Evolutionary conservation across 2,329 filamentous ascomycete species (phyloP), one percentile per base, ranked within the genome.

Genomic region (Allantophomopsis cytisporea): DNA sequence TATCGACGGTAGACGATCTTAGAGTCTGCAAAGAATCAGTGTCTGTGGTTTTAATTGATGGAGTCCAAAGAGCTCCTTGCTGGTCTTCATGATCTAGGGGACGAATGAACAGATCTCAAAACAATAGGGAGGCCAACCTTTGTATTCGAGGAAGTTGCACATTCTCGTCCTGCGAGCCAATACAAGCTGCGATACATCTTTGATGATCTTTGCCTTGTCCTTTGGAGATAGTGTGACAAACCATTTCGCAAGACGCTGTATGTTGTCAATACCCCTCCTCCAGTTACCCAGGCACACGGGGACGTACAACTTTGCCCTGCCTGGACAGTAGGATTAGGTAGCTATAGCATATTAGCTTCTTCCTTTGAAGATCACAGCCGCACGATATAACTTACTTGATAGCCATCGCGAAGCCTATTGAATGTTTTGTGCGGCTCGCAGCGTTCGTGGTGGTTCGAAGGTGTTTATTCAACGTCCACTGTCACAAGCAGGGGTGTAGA

Each of bases 111-210:
- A 28, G 23, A 28, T 28, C 23, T 8, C 23, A 34, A 13, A 34
- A 15, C 17, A 37, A 35, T 39, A 42, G 36, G 44, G 47, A 35
- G 31, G 36, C 18, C 35, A 51, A 93, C 89, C 89, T 78, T 98
- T 98, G 65, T 98, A 98, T 61, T 98, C 91, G 44, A 98, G 76
- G 64, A 98, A 98, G 66, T 98, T 98, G 76, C 91, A 98, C 91
- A 98, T 98, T 60, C 91, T 86, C 43, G 91, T 96, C 56, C 91
- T 78, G 51, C 91, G 78, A 46, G 91, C 91, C 50, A 98, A 80
- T 51, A 98, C 91, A 37, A 96, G 83, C 65, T 96, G 91, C 45
- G 91, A 87, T 55, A 98, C 91, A 71, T 98, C 91, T 65, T 98
- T 98, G 73, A 98, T 89, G 59, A 98, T 96, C 73, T 98, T 98